phyloP scores from a whole-genome alignment of 169 alveolate genomes.

The Babesia divergens region DNA sequence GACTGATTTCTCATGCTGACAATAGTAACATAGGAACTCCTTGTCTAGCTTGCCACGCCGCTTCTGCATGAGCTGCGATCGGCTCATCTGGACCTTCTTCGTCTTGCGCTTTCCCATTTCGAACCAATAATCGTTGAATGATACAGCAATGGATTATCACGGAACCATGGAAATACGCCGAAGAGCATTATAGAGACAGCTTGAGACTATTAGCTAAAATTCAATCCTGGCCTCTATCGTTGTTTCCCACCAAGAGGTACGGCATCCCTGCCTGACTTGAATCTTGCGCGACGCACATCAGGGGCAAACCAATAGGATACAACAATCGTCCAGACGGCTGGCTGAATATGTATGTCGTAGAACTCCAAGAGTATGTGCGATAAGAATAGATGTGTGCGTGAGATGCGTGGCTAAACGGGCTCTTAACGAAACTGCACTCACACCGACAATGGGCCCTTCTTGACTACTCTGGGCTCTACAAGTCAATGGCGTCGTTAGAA shows the following conservation, averaged over 20 bases:
- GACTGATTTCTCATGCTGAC: conserved; percentile 89
- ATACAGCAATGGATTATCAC: no score
- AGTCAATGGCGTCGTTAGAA: conserved; percentile 15
- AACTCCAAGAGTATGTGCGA: no score
- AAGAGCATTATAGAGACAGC: no score
- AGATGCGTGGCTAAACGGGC: background rate
- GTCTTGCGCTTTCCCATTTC: conserved; percentile 54
- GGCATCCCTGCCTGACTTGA: no score
- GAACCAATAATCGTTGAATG: background rate
- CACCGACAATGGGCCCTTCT: background rate
- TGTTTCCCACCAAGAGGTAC: no score
- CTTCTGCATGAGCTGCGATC: conserved; percentile 34
- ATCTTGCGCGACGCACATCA: no score
- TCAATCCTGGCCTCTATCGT: no score
- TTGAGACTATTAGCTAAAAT: no score
- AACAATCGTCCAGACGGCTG: no score
- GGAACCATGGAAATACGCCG: no score
- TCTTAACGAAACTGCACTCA: background rate
- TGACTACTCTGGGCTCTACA: background rate
- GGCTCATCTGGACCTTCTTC: conserved; percentile 51
- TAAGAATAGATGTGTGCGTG: background rate
- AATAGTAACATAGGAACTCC: conserved; percentile 92
- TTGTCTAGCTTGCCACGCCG: conserved; percentile 83
- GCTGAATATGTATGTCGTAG: no score
- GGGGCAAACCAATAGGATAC: no score